Conservation (phyloP, 106 monocot species). For the Narthecium ossifragum region DNA sequence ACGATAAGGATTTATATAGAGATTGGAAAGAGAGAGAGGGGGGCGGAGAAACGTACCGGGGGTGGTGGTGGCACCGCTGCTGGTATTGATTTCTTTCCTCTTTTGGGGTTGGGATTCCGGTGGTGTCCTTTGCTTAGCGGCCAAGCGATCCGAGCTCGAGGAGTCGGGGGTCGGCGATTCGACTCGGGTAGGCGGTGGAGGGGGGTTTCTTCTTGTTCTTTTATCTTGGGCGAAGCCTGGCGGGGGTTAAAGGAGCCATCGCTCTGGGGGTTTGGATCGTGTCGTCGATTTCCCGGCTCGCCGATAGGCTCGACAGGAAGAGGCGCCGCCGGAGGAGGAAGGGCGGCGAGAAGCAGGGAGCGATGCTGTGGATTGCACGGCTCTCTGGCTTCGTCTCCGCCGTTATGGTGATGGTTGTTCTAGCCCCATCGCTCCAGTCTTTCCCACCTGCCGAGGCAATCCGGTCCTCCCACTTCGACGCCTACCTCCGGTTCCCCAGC, state of each 20-base stretch:
- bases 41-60: slow-evolving; percentile 5
- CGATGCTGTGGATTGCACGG: slow-evolving; percentile 65
- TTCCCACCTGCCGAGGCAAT: slow-evolving; percentile 94
- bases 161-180: neutral
- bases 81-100: neutral
- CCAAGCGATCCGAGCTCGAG: slow-evolving; percentile 14
- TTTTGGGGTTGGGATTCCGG: too few species aligned
- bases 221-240: slow-evolving; percentile 14
- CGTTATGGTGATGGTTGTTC: slow-evolving; percentile 50
- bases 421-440: slow-evolving; percentile 86
- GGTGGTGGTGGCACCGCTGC: slow-evolving; percentile 6
- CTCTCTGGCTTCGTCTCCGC: slow-evolving; percentile 75
- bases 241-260: slow-evolving; percentile 26
- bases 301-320: too few species aligned
- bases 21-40: neutral
- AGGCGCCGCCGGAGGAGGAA: slow-evolving; percentile 13
- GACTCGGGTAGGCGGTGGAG: too few species aligned
- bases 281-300: slow-evolving; percentile 23
- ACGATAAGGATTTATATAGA: too few species aligned
- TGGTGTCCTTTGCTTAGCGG: slow-evolving; percentile 13
- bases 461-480: slow-evolving; percentile 62
- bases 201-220: neutral
- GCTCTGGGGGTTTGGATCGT: neutral
- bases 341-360: slow-evolving; percentile 3
- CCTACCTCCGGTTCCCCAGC: slow-evolving; percentile 33